Base-by-base conservation (phyloP, 23 red algal genomes). In the Agarophyton chilense region DNA sequence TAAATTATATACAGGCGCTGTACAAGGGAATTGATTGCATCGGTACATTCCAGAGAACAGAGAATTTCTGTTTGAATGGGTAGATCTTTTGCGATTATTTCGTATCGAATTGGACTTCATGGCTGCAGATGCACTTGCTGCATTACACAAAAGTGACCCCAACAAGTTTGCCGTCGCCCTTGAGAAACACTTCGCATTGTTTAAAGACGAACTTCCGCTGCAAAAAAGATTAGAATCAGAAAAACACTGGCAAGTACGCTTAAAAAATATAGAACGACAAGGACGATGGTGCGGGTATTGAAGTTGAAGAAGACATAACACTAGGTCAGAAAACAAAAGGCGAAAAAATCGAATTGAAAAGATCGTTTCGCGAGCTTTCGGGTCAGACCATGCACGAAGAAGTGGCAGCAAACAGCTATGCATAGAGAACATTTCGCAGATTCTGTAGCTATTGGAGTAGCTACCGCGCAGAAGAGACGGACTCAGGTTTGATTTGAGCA, bases 311-410 rank as follows among this genome's bases (percentile, higher is more conserved):
- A 29, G 50, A 52, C 19, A 79, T 54, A 79, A 34, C 32, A 52
- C 16, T 82, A 65, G n/a, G 52, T 61, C 24, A 81, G 77, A 58
- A 62, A 61, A 58, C 22, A 2, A 39, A 60, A 52, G 80, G 80
- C 60, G 80, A 60, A 35, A 84, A 84, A 84, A 84, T 84, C 80
- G 60, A 84, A 84, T 84, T 84, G 58, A 65, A 84, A 67, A 58
- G 57, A 18, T 57, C 22, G 61, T 29, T 70, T 42, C 40, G 55
- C 64, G 32, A 40, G 64, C 40, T 70, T 70, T 42, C 8, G 34
- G 64, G 40, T 70, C 28, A 10, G 64, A 4, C 19, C 2, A 18
- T 21, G 34, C 1, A 26, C 38, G 18, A 40, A 2, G 18, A 52
- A 28, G 26, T 28, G 9, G 45, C 10, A 28, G 33, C 14, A 43